phyloP scores from a whole-genome alignment of 1,284 basidiomycete genomes.

The Tetrapyrgos nigripes region DNA sequence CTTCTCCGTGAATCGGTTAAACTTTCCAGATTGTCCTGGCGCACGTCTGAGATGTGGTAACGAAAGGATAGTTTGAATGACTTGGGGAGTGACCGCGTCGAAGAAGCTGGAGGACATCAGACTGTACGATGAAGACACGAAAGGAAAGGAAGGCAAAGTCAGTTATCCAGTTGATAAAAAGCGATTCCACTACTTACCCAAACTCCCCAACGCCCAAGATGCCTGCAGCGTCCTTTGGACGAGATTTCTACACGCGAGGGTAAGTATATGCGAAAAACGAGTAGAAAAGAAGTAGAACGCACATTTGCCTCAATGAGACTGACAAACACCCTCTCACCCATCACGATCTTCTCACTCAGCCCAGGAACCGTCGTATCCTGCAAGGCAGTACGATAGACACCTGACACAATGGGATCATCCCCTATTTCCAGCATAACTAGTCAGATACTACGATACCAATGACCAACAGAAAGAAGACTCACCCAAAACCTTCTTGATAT shows the following conservation, averaged over 20 bases:
- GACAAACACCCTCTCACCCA: constrained; percentile 31
- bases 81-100: constrained; percentile 48
- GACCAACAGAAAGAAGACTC: constrained; percentile 28
- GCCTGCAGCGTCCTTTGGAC: constrained; percentile 30
- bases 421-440: constrained; percentile 2
- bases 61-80: constrained; percentile 56
- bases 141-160: constrained; percentile 8
- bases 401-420: constrained; percentile 37
- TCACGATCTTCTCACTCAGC: constrained; percentile 32
- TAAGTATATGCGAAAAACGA: constrained; percentile 2
- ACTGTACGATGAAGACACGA: constrained; percentile 30
- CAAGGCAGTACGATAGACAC: constrained; percentile 47
- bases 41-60: constrained; percentile 52
- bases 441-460: not conserved
- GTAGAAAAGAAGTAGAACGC: constrained; percentile 19
- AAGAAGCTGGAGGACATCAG: constrained; percentile 51
- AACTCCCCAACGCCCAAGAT: constrained; percentile 44
- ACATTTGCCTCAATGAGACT: constrained; percentile 13
- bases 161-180: not conserved
- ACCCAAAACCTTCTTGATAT: constrained; percentile 61
- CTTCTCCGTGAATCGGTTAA: constrained; percentile 30
- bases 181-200: constrained; percentile 38
- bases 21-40: constrained; percentile 49
- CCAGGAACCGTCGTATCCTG: constrained; percentile 29
- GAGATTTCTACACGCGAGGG: constrained; percentile 24